Base-by-base conservation (phyloP, 2,329 filamentous ascomycete species). In the Ceratocystiopsis brevicomis region DNA sequence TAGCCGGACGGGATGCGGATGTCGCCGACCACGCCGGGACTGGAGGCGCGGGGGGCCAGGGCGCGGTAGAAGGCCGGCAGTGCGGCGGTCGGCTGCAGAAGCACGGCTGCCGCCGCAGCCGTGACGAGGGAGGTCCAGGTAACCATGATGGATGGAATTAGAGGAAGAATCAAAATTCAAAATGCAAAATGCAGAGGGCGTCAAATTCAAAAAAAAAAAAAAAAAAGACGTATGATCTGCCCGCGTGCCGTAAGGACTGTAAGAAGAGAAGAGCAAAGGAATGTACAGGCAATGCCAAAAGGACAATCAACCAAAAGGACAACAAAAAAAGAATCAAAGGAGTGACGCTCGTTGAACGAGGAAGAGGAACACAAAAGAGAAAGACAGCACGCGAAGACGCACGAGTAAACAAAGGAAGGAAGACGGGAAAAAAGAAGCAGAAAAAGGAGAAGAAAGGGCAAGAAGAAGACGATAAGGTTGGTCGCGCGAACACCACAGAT, bases 1-100 rank as follows among this genome's bases (percentile, higher is more conserved):
- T 44, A 80, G 37, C 50, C 50, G 13, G 33, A 30, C 2, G 50
- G 49, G 14, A 47, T 37, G 37, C 38, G 32, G 37, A 50, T 40
- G 43, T 32, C 41, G 40, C 39, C 47, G 12, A 44, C 41, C 6
- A 44, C 45, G 30, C 46, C 46, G 16, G 38, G 38, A 33, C 43
- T 47, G 38, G 42, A 11, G 6, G 46, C 38, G 19, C 43, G 45
- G 2, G 43, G 34, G 1, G 43, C 45, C 8, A 43, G 17, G 14
- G 37, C 19, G 30, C 45, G 45, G 25, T 44, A 47, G 35, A 39
- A 43, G 30, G 39, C 19, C 37, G 43, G 46, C 35, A 42, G 44
- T n/a, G 46, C 44, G 16, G 39, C 37, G 6, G 39, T 37, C 33
- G 21, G 10, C 39, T 32, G 37, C 36, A 44, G 19, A 38, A 21